Percentiles rank a stretch among this genome's conserved stretches.
Conservation (phyloP, 1,284 basidiomycete genomes). For the Ustilago shanxiensis region DNA sequence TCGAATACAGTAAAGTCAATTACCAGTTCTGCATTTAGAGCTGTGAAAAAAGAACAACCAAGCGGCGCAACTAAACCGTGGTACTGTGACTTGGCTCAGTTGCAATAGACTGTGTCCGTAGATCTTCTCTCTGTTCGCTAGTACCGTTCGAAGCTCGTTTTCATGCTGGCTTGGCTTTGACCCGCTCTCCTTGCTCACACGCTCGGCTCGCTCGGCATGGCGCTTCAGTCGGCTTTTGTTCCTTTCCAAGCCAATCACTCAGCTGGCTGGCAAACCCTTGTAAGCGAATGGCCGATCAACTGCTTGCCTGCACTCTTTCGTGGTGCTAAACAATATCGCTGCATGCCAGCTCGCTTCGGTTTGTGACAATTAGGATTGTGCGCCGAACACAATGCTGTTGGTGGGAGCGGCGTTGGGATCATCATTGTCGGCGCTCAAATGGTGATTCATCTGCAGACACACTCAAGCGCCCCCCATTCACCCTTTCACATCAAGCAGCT, state of each 20-base stretch:
- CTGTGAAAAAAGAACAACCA: no score
- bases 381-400: not conserved
- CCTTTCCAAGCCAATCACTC: not conserved
- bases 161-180: not conserved
- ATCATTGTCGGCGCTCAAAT: not conserved
- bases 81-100: no score
- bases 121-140: not conserved
- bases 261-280: not conserved
- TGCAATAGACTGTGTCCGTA: no score
- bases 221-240: no score
- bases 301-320: not conserved
- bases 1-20: no score
- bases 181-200: no score
- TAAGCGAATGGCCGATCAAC: slow-evolving; percentile 3
- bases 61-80: not conserved
- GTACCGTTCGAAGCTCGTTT: not conserved
- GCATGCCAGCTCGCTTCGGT: no score
- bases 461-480: not conserved
- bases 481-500: not conserved
- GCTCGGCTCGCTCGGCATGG: no score
- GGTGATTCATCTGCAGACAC: not conserved
- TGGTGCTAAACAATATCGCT: no score
- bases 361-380: no score
- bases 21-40: not conserved
- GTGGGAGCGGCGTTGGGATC: not conserved